These are phyloP conservation scores for Monosporascus sp. DNA, from an alignment of 2,329 filamentous ascomycete genomes.

Conservation along the genomic window DNA sequence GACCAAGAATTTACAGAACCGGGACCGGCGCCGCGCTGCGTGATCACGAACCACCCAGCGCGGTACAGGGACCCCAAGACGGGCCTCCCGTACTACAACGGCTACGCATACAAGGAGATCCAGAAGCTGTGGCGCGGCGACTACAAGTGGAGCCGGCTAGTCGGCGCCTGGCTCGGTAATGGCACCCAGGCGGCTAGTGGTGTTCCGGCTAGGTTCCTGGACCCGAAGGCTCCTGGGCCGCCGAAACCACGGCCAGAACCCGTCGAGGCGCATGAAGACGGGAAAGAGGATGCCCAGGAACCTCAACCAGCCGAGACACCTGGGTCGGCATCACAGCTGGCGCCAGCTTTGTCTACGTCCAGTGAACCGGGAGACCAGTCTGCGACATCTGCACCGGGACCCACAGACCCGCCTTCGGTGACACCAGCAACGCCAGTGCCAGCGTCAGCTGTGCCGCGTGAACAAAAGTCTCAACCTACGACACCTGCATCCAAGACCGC, in stretches of 20 bases:
- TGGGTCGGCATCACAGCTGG: neutral
- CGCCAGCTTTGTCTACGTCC: neutral
- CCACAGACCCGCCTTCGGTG: neutral
- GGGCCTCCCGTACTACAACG: slow-evolving; percentile 74
- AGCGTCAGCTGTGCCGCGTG: neutral
- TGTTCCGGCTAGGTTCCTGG: slow-evolving; percentile 72
- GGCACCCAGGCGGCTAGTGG: slow-evolving; percentile 62
- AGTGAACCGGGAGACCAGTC: slow-evolving; percentile 2
- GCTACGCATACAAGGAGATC: slow-evolving; percentile 76
- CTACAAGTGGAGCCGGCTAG: slow-evolving; percentile 74
- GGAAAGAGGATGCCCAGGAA: slow-evolving; percentile 6
- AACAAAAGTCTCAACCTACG: neutral
- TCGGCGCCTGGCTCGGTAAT: slow-evolving; percentile 79
- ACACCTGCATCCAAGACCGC: neutral
- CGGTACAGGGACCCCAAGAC: slow-evolving; percentile 83
- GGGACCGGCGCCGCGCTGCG: slow-evolving; percentile 57
- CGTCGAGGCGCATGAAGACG: slow-evolving; percentile 4
- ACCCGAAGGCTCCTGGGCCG: slow-evolving; percentile 30
- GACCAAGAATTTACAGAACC: slow-evolving; percentile 37
- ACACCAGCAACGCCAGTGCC: neutral
- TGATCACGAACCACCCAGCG: slow-evolving; percentile 77
- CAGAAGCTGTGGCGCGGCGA: slow-evolving; percentile 67
- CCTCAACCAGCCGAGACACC: neutral
- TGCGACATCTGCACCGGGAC: slow-evolving; percentile 3
- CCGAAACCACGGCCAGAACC: slow-evolving; percentile 21